Conservation (phyloP, 2,329 filamentous ascomycete species). For the Arthrobotrys iridis region DNA sequence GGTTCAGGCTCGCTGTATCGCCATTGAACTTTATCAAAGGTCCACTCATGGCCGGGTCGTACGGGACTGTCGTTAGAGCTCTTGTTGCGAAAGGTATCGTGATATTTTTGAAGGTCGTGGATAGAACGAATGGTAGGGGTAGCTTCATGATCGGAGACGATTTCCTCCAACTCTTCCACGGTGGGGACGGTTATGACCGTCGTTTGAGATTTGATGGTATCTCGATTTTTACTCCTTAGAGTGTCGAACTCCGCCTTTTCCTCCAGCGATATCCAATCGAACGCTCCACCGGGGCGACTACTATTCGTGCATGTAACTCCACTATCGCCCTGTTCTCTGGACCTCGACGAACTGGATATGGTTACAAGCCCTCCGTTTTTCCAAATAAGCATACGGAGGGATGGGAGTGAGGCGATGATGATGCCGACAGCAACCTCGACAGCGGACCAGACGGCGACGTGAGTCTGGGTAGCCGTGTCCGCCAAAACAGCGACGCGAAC, state of each 20-base stretch:
- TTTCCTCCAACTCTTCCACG: conserved; percentile 46
- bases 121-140: conserved; percentile 38
- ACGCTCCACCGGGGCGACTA: conserved; percentile 24
- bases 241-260: conserved; percentile 44
- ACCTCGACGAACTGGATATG: conserved; percentile 17
- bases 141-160: conserved; percentile 27
- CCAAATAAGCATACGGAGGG: conserved; percentile 29
- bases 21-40: conserved; percentile 51
- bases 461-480: conserved; percentile 33
- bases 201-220: conserved; percentile 50
- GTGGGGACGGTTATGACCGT: conserved; percentile 49
- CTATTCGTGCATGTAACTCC: conserved; percentile 28
- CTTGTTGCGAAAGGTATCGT: conserved; percentile 22
- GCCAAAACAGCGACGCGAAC: conserved; percentile 42
- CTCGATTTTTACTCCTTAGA: conserved; percentile 35
- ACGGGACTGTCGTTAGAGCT: conserved; percentile 6
- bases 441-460: conserved; percentile 48
- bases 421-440: conserved; percentile 45
- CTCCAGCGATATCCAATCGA: conserved; percentile 47
- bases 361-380: conserved; percentile 30
- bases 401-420: conserved; percentile 39
- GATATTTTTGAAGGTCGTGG: conserved; percentile 37
- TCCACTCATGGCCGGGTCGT: conserved; percentile 30
- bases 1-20: conserved; percentile 48
- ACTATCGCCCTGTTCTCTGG: conserved; percentile 22